phyloP scores from a whole-genome alignment of 345 rosid genomes.

The Odontarrhena argentea region DNA sequence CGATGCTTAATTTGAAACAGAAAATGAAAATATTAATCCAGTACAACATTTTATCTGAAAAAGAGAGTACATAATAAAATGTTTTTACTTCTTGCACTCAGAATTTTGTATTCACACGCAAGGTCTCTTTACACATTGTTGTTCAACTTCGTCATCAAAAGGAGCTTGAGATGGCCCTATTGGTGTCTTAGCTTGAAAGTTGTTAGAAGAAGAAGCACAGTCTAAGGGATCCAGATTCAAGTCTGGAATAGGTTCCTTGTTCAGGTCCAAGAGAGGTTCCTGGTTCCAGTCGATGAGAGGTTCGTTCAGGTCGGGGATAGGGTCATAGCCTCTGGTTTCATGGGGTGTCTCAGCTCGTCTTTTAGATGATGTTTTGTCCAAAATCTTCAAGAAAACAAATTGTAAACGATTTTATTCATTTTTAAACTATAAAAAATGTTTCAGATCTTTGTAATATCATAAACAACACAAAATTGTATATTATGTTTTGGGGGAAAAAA shows the following conservation, averaged over 20 bases:
- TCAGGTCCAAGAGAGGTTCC: conserved; percentile 6
- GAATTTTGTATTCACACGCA: too few species aligned
- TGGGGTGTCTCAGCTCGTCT: neutral
- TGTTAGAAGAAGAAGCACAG: too few species aligned
- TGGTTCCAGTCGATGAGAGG: neutral
- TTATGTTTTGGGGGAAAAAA: neutral
- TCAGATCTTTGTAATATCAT: neutral
- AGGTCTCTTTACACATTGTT: too few species aligned
- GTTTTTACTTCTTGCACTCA: too few species aligned
- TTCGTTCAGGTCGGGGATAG: neutral
- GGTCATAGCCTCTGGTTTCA: neutral
- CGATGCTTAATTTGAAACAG: too few species aligned
- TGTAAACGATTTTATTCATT: neutral
- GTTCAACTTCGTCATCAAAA: too few species aligned
- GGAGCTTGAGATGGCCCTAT: too few species aligned
- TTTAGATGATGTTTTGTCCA: conserved; percentile 7
- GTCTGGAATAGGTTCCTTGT: neutral
- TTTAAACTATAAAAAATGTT: neutral
- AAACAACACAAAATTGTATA: neutral
- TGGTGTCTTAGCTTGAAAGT: too few species aligned
- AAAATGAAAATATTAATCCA: too few species aligned
- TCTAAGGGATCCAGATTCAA: neutral
- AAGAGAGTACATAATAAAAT: too few species aligned
- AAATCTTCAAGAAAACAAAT: neutral
- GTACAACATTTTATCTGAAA: too few species aligned